Percentiles rank a stretch among this genome's conserved stretches.
These are phyloP conservation scores for Diversispora epigaea DNA, from an alignment of 192 early-diverging fungal genomes.

Conservation along the genomic window DNA sequence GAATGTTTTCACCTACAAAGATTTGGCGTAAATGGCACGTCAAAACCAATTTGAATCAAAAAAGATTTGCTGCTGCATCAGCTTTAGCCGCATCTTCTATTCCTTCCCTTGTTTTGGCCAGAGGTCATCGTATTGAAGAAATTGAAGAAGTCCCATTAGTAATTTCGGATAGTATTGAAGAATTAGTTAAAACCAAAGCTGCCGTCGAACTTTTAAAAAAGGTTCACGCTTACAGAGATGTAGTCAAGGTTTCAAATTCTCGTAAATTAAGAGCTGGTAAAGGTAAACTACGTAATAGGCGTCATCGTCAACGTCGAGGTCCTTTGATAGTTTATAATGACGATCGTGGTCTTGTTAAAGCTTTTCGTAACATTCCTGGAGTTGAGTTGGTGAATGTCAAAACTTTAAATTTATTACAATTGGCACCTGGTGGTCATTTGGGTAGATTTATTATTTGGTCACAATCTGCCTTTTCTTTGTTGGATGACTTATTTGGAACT, in stretches of 20 bases:
- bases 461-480: conserved; percentile 83
- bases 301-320: conserved; percentile 93
- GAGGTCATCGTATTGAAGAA: conserved; percentile 93
- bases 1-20: conserved; percentile 99
- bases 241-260: conserved; percentile 91
- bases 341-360: conserved; percentile 90
- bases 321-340: conserved; percentile 94
- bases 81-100: conserved; percentile 94
- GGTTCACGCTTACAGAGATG: conserved; percentile 90
- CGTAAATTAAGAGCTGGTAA: conserved; percentile 96
- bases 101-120: conserved; percentile 87
- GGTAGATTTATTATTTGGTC: conserved; percentile 99
- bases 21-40: conserved; percentile 99
- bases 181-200: conserved; percentile 87
- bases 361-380: conserved; percentile 98
- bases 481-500: conserved; percentile 93
- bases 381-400: conserved; percentile 91
- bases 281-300: conserved; percentile 96
- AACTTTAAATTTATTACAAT: conserved; percentile 94
- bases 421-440: conserved; percentile 98
- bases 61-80: conserved; percentile 95
- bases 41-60: conserved; percentile 98
- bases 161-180: conserved; percentile 75
- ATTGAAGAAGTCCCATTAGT: conserved; percentile 96
- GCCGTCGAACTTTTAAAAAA: conserved; percentile 88